A percentile compares a stretch with the other conserved stretches of the same genome.
phyloP scores from a whole-genome alignment of 345 rosid species.

The Gynandropsis gynandra region DNA sequence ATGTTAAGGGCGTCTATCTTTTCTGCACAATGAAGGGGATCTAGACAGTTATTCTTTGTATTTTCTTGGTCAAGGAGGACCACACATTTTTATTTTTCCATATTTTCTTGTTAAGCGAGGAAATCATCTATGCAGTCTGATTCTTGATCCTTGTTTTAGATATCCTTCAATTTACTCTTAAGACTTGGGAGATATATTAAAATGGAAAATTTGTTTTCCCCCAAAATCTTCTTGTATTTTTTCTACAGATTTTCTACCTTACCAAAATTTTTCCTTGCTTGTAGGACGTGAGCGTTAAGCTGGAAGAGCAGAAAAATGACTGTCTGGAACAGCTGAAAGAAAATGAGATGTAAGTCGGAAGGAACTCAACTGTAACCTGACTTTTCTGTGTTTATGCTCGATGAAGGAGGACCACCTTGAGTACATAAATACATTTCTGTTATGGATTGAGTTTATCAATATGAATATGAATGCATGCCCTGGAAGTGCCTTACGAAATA shows the following conservation, averaged over 20 bases:
- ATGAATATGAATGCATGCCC: not conserved
- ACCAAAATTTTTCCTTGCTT: slow-evolving; percentile 14
- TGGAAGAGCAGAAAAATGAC: slow-evolving; percentile 88
- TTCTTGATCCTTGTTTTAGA: slow-evolving; percentile 1
- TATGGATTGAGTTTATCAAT: not conserved
- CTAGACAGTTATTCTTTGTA: not conserved
- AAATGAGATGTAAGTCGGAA: slow-evolving; percentile 74
- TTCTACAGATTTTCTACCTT: not conserved
- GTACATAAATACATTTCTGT: not conserved
- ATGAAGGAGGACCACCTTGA: not conserved
- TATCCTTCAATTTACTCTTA: slow-evolving; percentile 3
- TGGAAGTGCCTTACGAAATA: not conserved
- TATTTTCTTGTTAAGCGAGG: not conserved
- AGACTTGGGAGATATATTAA: not conserved
- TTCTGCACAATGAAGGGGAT: not conserved
- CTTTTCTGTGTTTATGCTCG: not conserved
- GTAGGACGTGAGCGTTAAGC: slow-evolving; percentile 82
- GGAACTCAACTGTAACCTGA: not conserved
- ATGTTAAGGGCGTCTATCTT: not conserved
- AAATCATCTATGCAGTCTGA: not conserved
- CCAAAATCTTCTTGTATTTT: not conserved
- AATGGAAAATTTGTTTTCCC: too few species aligned
- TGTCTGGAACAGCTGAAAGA: slow-evolving; percentile 76
- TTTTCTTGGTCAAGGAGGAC: not conserved
- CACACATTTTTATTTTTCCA: not conserved